Conservation (phyloP, 495 filamentous ascomycete species). For the Chaetomium fimeti region DNA sequence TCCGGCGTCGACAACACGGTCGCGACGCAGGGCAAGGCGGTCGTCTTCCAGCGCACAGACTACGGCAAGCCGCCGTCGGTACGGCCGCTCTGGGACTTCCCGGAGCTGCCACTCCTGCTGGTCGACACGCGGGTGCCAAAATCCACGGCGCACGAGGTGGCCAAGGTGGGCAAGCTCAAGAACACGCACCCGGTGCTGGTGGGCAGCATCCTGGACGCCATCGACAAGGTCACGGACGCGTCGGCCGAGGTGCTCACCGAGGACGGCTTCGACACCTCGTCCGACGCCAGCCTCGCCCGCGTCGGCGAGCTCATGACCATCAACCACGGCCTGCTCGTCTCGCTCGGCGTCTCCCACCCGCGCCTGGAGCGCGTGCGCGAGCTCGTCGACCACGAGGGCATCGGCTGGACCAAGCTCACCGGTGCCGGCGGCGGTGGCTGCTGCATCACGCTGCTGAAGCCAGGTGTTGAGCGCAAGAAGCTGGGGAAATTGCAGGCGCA, state of each 20-base stretch:
- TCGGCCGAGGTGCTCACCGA: constrained; percentile 67
- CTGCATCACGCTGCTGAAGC: constrained; percentile 84
- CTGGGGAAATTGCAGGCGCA: constrained; percentile 61
- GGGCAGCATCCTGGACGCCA: constrained; percentile 73
- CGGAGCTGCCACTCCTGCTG: constrained; percentile 82
- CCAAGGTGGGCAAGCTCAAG: constrained; percentile 74
- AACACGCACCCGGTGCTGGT: constrained; percentile 68
- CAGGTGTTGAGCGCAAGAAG: constrained; percentile 49
- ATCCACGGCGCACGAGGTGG: constrained; percentile 78
- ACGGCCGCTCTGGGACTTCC: constrained; percentile 77
- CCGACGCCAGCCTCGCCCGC: constrained; percentile 57
- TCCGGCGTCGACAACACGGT: constrained; percentile 99
- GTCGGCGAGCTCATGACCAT: constrained; percentile 86
- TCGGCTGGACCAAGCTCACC: constrained; percentile 96
- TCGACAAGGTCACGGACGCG: constrained; percentile 75
- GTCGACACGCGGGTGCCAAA: constrained; percentile 83
- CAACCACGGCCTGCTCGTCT: constrained; percentile 87
- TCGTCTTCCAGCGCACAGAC: constrained; percentile 79
- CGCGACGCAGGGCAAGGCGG: constrained; percentile 84
- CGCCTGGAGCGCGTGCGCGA: constrained; percentile 88
- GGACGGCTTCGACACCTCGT: constrained; percentile 59
- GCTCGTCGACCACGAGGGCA: constrained; percentile 81
- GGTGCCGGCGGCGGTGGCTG: constrained; percentile 94
- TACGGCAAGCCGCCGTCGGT: constrained; percentile 74
- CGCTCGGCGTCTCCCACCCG: constrained; percentile 90